A percentile compares a stretch with the other conserved stretches of the same genome.
Conservation (phyloP, 1,284 basidiomycete species). For the Melampsora larici-populina region DNA sequence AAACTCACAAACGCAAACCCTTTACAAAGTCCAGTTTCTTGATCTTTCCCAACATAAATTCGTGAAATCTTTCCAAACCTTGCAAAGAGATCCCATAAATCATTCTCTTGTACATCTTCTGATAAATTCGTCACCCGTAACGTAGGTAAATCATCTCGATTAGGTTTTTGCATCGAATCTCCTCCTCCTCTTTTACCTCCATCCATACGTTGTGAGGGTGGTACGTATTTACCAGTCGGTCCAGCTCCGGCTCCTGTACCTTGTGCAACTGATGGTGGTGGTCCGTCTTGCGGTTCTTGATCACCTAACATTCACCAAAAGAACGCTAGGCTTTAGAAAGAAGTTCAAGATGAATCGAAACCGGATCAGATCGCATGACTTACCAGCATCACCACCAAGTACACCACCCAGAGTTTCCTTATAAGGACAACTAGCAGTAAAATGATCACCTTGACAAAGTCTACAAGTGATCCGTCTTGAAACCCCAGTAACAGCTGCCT, state of each 20-base stretch:
- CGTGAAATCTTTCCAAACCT: constrained; percentile 65
- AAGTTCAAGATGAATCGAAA: constrained; percentile 26
- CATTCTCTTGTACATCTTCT: constrained; percentile 90
- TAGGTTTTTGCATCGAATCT: constrained; percentile 71
- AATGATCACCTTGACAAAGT: constrained; percentile 94
- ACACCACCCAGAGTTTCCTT: constrained; percentile 75
- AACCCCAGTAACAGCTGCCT: constrained; percentile 55
- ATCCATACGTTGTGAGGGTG: constrained; percentile 78
- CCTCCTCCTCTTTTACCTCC: constrained; percentile 64
- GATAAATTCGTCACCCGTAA: constrained; percentile 96
- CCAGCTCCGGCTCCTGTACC: constrained; percentile 50
- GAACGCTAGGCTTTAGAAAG: constrained; percentile 14
- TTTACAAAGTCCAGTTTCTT: constrained; percentile 91
- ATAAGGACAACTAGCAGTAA: constrained; percentile 97
- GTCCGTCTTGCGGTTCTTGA: constrained; percentile 59
- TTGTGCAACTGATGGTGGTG: constrained; percentile 55
- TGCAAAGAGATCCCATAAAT: constrained; percentile 82
- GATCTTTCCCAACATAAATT: constrained; percentile 91
- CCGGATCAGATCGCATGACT: not conserved
- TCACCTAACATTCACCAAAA: constrained; percentile 15
- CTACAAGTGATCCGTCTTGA: constrained; percentile 85
- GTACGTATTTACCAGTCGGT: constrained; percentile 78
- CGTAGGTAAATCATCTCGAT: constrained; percentile 88
- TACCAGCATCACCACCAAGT: constrained; percentile 59
- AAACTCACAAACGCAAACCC: constrained; percentile 96